Conservation (phyloP, 2,329 filamentous ascomycete species). For the Alternaria triticina region DNA sequence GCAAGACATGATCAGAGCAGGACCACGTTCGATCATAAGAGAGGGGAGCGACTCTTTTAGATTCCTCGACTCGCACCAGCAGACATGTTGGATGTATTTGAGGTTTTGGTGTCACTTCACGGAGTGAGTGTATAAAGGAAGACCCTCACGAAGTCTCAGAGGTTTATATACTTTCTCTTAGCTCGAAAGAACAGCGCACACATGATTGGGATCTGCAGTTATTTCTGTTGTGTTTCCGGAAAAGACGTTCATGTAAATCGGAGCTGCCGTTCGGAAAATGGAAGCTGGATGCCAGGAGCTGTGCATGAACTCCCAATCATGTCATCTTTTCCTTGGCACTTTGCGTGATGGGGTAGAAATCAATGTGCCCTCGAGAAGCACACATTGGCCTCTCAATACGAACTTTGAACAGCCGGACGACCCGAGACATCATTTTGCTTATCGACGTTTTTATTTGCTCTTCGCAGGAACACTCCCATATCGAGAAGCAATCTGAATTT, state of each 20-base stretch:
- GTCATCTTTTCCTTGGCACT: neutral
- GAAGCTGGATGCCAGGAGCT: neutral
- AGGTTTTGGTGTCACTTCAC: neutral
- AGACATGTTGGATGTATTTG: neutral
- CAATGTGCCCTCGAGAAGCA: neutral
- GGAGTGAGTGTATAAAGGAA: neutral
- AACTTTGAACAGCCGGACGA: too few species aligned
- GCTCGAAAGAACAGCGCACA: neutral
- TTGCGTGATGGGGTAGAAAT: neutral
- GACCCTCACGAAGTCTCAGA: neutral
- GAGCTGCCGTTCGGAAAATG: neutral
- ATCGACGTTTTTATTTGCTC: too few species aligned
- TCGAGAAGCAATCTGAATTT: too few species aligned
- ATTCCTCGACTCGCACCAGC: neutral
- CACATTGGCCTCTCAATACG: too few species aligned
- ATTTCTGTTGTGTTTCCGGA: fast-evolving
- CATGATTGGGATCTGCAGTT: neutral
- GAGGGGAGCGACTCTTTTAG: fast-evolving
- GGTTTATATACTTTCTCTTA: neutral
- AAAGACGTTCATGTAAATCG: neutral
- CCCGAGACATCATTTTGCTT: too few species aligned
- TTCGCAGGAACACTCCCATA: neutral
- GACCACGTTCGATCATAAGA: neutral
- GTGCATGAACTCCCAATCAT: neutral
- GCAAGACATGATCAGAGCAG: fast-evolving